These are phyloP conservation scores for Ustilago crameri DNA, from an alignment of 1,284 basidiomycete genomes.

Conservation along the genomic window DNA sequence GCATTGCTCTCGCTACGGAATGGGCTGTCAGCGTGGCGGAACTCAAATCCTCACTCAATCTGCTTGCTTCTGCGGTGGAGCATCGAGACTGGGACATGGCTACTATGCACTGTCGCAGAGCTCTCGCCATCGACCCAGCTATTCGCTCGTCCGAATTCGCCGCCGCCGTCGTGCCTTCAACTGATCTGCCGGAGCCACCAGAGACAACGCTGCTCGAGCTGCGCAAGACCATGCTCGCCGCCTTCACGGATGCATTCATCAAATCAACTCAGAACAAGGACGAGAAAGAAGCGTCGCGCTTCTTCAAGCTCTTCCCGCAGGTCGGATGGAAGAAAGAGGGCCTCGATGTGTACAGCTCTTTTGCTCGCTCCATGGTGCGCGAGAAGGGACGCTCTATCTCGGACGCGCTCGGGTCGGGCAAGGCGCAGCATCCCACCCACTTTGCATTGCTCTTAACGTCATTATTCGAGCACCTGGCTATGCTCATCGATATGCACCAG, in stretches of 20 bases:
- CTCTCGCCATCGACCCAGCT: constrained; percentile 82
- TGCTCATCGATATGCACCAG: constrained; percentile 96
- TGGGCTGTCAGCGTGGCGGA: constrained; percentile 87
- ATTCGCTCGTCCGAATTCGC: constrained; percentile 87
- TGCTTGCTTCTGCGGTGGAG: constrained; percentile 81
- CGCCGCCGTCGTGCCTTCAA: constrained; percentile 85
- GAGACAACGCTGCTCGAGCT: constrained; percentile 81
- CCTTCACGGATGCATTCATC: constrained; percentile 84
- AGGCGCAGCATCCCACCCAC: constrained; percentile 47
- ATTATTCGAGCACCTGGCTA: constrained; percentile 92
- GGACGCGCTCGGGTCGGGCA: constrained; percentile 38
- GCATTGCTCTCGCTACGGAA: constrained; percentile 84
- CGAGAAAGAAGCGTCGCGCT: constrained; percentile 83
- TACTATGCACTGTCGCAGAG: constrained; percentile 85
- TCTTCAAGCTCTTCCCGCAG: constrained; percentile 95
- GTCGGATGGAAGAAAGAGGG: constrained; percentile 86
- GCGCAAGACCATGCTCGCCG: constrained; percentile 79
- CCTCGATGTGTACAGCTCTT: constrained; percentile 89
- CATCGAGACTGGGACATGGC: constrained; percentile 94
- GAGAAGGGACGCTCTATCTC: constrained; percentile 48
- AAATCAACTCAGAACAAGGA: constrained; percentile 77
- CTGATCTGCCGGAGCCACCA: constrained; percentile 86
- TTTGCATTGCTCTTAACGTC: constrained; percentile 73
- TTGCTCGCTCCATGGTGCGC: constrained; percentile 86
- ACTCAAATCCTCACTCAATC: constrained; percentile 85